Base-by-base conservation (phyloP, 2,329 filamentous ascomycete species). In the Ciborinia camelliae region DNA sequence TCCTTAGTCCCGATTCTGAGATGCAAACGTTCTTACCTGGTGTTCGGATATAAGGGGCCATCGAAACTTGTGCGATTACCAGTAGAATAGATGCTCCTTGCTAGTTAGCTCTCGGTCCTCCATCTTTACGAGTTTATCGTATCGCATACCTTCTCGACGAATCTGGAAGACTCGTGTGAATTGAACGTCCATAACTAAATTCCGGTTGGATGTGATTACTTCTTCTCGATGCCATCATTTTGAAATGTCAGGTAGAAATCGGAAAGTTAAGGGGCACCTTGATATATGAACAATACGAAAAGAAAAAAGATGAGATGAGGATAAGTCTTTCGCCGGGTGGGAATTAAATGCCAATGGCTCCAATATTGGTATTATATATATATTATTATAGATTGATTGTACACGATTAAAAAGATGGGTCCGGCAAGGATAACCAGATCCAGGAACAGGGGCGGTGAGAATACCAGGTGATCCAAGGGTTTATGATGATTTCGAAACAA, bases 211-310 rank as follows among this genome's bases (percentile, higher is more conserved):
- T 68, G 63, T 69, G 69, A 62, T 71, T 62, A 65, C 71, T 74
- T 67, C 74, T 71, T 73, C 73, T 74, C 63, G 73, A 69, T 47
- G 74, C 70, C 72, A 75, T 75, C 68, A 73, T 74, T 41, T 63
- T 63, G 52, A 63, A 32, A 47, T 26, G 12, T 41, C 52, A 30
- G 41, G 52, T 50, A 28, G 18, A 50, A 28, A 48, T 39, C 28
- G 30, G 23, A 58, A 30, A 50, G 48, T 54, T 47, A 43, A 45
- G 61, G 48, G 53, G 26, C 30, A 43, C 43, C 53, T 58, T 55
- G 61, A 63, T 32, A 57, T 28, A 35, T 57, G 39, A 28, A 63
- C 51, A 48, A 50, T 57, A 26, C 18, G 18, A 57, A 30, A 41
- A 15, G 30, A 39, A 23, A 50, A 48, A 23, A 23, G 51, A 43